Evolutionary conservation across 805 yeast species (phyloP).

Genomic region (Candida insectorum): DNA sequence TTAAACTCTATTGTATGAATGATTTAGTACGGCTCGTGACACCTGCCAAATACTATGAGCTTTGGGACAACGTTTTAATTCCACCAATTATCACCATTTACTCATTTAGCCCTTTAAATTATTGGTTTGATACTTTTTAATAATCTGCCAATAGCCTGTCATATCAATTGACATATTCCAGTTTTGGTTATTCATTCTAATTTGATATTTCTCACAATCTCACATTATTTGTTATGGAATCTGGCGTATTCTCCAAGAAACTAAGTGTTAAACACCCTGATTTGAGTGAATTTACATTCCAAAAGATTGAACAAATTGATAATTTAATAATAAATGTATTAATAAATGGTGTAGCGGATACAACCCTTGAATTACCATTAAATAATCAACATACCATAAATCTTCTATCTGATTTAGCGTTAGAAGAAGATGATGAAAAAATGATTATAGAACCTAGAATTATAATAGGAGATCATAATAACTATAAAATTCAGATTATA

Average conservation of each 20-base stretch:
- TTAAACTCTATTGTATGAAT: no score
- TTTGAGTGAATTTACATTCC: slow-evolving; percentile 18
- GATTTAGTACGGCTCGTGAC: no score
- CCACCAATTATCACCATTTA: no score
- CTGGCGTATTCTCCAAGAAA: not conserved
- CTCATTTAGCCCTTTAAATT: no score
- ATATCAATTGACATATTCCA: no score
- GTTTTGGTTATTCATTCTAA: no score
- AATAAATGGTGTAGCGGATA: slow-evolving; percentile 46
- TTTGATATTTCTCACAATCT: no score
- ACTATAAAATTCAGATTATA: slow-evolving; percentile 45
- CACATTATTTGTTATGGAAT: not conserved
- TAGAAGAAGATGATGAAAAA: slow-evolving; percentile 12
- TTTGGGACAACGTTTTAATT: no score
- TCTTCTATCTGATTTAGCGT: slow-evolving; percentile 12
- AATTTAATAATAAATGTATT: slow-evolving; percentile 37
- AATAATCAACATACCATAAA: slow-evolving; percentile 19
- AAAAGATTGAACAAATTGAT: slow-evolving; percentile 34
- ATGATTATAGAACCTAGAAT: slow-evolving; percentile 40
- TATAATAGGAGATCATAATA: slow-evolving; percentile 46
- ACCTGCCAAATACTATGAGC: no score
- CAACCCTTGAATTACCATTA: slow-evolving; percentile 45
- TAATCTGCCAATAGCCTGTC: no score
- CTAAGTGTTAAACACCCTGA: not conserved
- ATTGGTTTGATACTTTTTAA: no score